phyloP scores from a whole-genome alignment of 2,329 filamentous ascomycete genomes.

The Reticulascus tulasneorum region DNA sequence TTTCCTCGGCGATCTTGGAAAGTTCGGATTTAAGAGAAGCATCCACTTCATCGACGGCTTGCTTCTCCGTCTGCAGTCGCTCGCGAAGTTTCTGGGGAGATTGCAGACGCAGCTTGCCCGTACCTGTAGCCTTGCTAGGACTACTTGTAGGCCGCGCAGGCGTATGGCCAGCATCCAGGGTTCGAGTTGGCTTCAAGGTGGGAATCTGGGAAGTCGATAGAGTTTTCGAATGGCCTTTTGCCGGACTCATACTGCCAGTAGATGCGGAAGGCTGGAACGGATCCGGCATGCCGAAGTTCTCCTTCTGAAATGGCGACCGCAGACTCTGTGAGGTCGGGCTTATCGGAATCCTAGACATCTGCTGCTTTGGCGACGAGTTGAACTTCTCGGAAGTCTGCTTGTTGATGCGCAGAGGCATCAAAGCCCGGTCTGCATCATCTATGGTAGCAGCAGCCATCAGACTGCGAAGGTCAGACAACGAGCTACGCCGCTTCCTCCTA shows the following conservation, averaged over 20 bases:
- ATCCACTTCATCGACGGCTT: conserved; percentile 66
- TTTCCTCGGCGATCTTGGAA: conserved; percentile 74
- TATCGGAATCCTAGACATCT: conserved; percentile 49
- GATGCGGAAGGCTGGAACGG: conserved; percentile 6
- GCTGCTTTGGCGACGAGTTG: conserved; percentile 47
- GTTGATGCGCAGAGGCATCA: conserved; percentile 48
- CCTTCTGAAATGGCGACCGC: conserved; percentile 39
- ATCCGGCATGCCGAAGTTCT: conserved; percentile 29
- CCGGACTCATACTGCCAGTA: conserved; percentile 2
- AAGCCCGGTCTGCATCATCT: conserved; percentile 32
- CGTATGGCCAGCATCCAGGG: conserved; percentile 18
- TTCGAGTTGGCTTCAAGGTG: conserved; percentile 41
- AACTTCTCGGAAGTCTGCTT: conserved; percentile 53
- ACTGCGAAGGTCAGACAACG: conserved; percentile 77
- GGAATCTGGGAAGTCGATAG: conserved; percentile 53
- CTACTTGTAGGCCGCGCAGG: conserved; percentile 25
- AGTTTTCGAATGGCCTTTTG: conserved; percentile 40
- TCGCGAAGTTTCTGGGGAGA: conserved; percentile 76
- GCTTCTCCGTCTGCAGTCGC: conserved; percentile 78
- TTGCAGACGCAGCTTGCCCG: conserved; percentile 60
- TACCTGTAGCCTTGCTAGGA: conserved; percentile 36
- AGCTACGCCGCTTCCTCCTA: conserved; percentile 84
- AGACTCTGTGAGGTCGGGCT: conserved; percentile 40
- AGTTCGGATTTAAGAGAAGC: conserved; percentile 70
- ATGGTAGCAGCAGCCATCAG: conserved; percentile 61